Conservation (phyloP, 2,329 filamentous ascomycete genomes). For the Colletotrichum karsti region DNA sequence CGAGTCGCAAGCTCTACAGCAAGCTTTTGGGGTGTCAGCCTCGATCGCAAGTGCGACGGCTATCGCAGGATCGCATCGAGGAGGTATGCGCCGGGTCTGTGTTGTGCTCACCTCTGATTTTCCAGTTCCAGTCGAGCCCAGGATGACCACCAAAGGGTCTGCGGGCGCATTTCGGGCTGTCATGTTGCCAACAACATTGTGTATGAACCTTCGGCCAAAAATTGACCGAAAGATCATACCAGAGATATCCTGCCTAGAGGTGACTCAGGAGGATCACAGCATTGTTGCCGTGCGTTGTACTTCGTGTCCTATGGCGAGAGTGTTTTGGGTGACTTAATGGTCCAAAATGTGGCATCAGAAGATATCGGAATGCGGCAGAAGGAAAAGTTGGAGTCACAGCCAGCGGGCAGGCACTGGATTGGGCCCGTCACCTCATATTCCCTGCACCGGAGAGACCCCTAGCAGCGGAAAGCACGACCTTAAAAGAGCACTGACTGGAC, state of each 20-base stretch:
- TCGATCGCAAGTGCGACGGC: neutral
- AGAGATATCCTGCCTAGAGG: neutral
- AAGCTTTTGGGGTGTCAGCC: slow-evolving; percentile 61
- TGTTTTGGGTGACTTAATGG: neutral
- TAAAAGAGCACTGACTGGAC: neutral
- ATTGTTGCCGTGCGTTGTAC: slow-evolving; percentile 4
- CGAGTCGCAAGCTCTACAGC: slow-evolving; percentile 86
- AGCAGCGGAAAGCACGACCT: neutral
- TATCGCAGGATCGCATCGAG: neutral
- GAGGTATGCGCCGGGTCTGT: neutral
- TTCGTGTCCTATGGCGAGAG: slow-evolving; percentile 8
- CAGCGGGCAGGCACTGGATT: slow-evolving; percentile 20
- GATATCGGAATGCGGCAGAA: slow-evolving; percentile 24
- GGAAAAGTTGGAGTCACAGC: neutral
- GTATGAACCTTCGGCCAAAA: slow-evolving; percentile 21
- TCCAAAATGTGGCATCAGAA: slow-evolving; percentile 25
- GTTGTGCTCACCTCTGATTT: slow-evolving; percentile 80
- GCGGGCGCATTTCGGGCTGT: slow-evolving; percentile 41
- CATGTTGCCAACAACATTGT: slow-evolving; percentile 36
- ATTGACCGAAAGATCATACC: slow-evolving; percentile 24
- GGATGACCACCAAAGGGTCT: slow-evolving; percentile 78
- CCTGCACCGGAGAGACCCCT: slow-evolving; percentile 10
- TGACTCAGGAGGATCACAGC: slow-evolving; percentile 8
- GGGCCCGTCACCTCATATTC: neutral
- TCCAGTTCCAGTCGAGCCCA: slow-evolving; percentile 92